Percentiles rank a stretch among this genome's conserved stretches.
Evolutionary conservation across 1,284 basidiomycete genomes (phyloP).

Genomic region (Fistulinella cinereoalba): DNA sequence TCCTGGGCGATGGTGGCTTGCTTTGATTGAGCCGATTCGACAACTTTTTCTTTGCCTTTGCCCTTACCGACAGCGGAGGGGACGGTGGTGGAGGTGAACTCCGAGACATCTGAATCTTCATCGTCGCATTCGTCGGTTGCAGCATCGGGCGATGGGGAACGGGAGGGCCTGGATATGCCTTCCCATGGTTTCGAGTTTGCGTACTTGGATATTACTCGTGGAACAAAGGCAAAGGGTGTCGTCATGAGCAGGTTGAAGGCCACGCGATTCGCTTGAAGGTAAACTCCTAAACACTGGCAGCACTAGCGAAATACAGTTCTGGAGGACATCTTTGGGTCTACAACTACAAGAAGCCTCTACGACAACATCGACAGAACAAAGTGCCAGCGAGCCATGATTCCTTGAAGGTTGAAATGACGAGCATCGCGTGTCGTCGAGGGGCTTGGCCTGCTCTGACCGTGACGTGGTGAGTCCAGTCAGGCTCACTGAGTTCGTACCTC

Average conservation of each 20-base stretch:
- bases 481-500: no score
- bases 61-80: conserved; percentile 7
- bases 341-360: no score
- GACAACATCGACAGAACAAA: no score
- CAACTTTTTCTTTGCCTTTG: conserved; percentile 21
- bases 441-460: no score
- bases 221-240: conserved; percentile 37
- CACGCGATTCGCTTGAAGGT: not conserved
- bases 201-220: conserved; percentile 32
- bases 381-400: no score
- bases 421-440: no score
- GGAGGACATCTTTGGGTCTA: no score
- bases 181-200: conserved; percentile 25
- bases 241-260: conserved; percentile 8
- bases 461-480: no score
- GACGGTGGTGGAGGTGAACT: no score
- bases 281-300: no score
- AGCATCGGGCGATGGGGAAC: conserved; percentile 8
- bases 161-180: conserved; percentile 10
- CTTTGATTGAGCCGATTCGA: conserved; percentile 8
- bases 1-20: conserved; percentile 39
- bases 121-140: conserved; percentile 7
- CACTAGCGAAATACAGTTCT: no score
- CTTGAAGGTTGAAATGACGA: no score
- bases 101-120: not conserved